These are phyloP conservation scores for Xenoacremonium recifei DNA, from an alignment of 2,329 filamentous ascomycete species.

Conservation along the genomic window DNA sequence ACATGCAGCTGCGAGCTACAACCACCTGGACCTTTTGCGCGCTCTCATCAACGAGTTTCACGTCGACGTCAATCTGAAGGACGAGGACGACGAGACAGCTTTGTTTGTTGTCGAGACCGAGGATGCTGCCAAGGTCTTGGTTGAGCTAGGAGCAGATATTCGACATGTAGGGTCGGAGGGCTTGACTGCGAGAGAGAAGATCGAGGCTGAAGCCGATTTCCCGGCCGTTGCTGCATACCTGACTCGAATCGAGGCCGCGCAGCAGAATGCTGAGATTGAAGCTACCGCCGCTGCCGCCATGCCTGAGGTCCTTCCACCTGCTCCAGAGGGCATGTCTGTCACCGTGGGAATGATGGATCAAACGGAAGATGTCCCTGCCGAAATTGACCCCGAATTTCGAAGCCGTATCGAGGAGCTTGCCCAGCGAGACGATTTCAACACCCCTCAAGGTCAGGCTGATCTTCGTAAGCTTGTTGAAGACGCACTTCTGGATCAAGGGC, in stretches of 20 bases:
- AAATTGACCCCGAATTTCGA: conserved; percentile 79
- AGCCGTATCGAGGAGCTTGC: conserved; percentile 87
- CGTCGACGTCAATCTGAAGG: conserved; percentile 76
- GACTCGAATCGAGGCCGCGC: conserved; percentile 15
- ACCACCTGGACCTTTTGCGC: conserved; percentile 77
- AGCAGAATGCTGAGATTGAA: conserved; percentile 28
- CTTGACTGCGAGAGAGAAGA: conserved; percentile 76
- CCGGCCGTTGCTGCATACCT: conserved; percentile 20
- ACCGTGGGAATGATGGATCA: conserved; percentile 74
- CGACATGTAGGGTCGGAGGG: conserved; percentile 69
- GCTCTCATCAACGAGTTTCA: conserved; percentile 72
- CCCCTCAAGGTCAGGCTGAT: conserved; percentile 74
- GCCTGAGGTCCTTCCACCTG: conserved; percentile 51
- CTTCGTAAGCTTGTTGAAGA: conserved; percentile 78
- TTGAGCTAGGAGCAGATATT: conserved; percentile 74
- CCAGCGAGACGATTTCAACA: conserved; percentile 77
- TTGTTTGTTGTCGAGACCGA: conserved; percentile 86
- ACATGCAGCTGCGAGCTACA: conserved; percentile 91
- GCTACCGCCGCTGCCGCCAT: conserved; percentile 25
- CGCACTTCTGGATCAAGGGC: conserved; percentile 66
- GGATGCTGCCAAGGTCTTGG: conserved; percentile 72
- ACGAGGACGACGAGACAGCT: conserved; percentile 93
- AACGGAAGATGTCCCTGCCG: conserved; percentile 55
- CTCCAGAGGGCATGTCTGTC: conserved; percentile 75
- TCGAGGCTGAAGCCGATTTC: conserved; percentile 39